Evolutionary conservation across 768 basidiomycete genomes (phyloP).

Genomic region (Kwoniella dejecticola): DNA sequence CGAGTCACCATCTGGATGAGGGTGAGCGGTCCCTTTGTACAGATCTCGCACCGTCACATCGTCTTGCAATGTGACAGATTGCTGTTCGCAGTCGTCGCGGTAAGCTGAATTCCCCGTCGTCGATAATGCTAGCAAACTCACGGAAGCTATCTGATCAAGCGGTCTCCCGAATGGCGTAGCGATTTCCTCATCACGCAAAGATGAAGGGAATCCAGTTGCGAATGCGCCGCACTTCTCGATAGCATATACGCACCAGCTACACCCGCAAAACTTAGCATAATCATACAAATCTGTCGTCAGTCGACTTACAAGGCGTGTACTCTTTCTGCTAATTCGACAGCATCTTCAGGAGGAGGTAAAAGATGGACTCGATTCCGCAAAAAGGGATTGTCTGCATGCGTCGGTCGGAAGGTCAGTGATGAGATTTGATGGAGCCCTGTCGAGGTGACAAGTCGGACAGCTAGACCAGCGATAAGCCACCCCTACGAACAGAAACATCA

Average conservation of each 20-base stretch:
- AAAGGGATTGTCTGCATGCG: constrained; percentile 31
- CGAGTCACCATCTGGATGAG: constrained; percentile 30
- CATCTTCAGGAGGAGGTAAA: constrained; percentile 45
- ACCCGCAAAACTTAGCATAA: too few species aligned
- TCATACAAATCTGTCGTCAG: too few species aligned
- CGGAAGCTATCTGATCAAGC: constrained; percentile 40
- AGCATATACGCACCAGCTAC: constrained; percentile 41
- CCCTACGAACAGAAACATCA: constrained; percentile 24
- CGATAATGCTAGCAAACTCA: constrained; percentile 16
- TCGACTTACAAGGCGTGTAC: constrained; percentile 44
- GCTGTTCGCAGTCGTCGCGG: too few species aligned
- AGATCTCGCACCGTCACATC: constrained; percentile 41
- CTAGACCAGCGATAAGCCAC: constrained; percentile 35
- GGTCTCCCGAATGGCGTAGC: constrained; percentile 47
- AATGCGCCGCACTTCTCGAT: constrained; percentile 39
- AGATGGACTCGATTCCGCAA: constrained; percentile 32
- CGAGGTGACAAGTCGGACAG: constrained; percentile 34
- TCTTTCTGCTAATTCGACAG: constrained; percentile 44
- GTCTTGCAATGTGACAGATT: constrained; percentile 33
- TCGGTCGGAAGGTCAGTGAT: constrained; percentile 27
- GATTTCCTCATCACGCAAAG: constrained; percentile 41
- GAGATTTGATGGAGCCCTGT: constrained; percentile 46
- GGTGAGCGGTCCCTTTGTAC: constrained; percentile 21
- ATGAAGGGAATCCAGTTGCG: constrained; percentile 40
- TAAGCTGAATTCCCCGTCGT: too few species aligned